Evolutionary conservation across 352 stramenopile genomes (phyloP).

Genomic region (Labyrinthula sp.): DNA sequence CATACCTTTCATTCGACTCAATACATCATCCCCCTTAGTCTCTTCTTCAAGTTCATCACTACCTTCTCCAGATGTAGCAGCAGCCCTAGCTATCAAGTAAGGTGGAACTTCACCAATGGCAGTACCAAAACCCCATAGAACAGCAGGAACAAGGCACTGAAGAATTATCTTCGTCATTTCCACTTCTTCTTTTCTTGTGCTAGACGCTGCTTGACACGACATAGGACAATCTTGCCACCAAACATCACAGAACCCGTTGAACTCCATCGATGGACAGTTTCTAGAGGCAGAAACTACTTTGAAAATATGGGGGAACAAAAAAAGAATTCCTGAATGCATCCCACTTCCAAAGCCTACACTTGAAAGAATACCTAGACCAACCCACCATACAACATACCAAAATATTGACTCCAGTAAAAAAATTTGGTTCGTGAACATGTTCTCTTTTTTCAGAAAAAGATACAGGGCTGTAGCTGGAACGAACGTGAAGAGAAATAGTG

Average conservation of each 20-base stretch:
- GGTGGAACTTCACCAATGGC: conserved; percentile 73
- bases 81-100: conserved; percentile 65
- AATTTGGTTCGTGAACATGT: conserved; percentile 17
- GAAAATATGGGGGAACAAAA: conserved; percentile 81
- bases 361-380: conserved; percentile 70
- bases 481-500: conserved; percentile 2
- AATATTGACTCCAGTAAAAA: conserved; percentile 39
- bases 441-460: conserved; percentile 20
- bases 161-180: conserved; percentile 69
- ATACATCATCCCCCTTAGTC: conserved; percentile 44
- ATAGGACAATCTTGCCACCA: conserved; percentile 27
- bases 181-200: conserved; percentile 28
- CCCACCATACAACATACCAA: conserved; percentile 71
- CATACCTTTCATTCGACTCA: conserved; percentile 69
- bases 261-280: conserved; percentile 29
- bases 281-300: conserved; percentile 52
- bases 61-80: conserved; percentile 50
- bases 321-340: conserved; percentile 76
- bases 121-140: conserved; percentile 72
- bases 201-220: conserved; percentile 4
- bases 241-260: conserved; percentile 25
- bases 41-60: conserved; percentile 63
- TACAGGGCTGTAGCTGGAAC: conserved; percentile 5
- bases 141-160: conserved; percentile 37
- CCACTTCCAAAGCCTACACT: conserved; percentile 71